Evolutionary conservation across 2,329 filamentous ascomycete species (phyloP).

Genomic region (Fusarium hainanense): DNA sequence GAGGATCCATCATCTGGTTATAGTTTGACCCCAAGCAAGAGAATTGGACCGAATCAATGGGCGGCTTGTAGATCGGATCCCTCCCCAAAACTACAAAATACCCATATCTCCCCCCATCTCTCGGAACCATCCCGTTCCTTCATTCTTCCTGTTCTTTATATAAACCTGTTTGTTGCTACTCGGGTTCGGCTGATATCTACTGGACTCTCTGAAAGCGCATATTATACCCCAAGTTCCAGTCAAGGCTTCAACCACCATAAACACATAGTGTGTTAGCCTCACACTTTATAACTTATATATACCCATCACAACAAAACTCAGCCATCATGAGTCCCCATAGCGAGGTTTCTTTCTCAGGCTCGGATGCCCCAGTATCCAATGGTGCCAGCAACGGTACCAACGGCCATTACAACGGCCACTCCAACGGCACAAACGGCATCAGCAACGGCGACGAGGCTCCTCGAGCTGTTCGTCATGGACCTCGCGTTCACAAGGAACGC

Average conservation of each 20-base stretch:
- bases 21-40: slow-evolving; percentile 30
- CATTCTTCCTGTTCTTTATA: slow-evolving; percentile 15
- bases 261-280: slow-evolving; percentile 13
- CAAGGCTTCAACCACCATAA: slow-evolving; percentile 6
- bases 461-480: slow-evolving; percentile 32
- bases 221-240: slow-evolving; percentile 15
- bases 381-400: slow-evolving; percentile 28
- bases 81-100: slow-evolving; percentile 44
- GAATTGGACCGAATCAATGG: slow-evolving; percentile 28
- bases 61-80: slow-evolving; percentile 41
- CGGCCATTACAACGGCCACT: slow-evolving; percentile 1
- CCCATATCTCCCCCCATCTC: slow-evolving; percentile 38
- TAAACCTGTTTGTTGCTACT: background rate
- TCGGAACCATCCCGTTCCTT: slow-evolving; percentile 27
- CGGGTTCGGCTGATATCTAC: background rate
- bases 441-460: slow-evolving; percentile 38
- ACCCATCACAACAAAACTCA: slow-evolving; percentile 16
- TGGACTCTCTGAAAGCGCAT: slow-evolving; percentile 27
- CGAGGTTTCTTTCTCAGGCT: slow-evolving; percentile 48
- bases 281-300: slow-evolving; percentile 16
- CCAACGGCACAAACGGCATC: slow-evolving; percentile 24
- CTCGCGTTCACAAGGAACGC: slow-evolving; percentile 41
- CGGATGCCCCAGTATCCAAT: slow-evolving; percentile 39
- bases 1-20: slow-evolving; percentile 35
- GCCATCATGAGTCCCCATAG: slow-evolving; percentile 52